Evolutionary conservation across 208 protist species (phyloP), one percentile per base, ranked within the genome.

Genomic region (Acanthamoeba sp.): DNA sequence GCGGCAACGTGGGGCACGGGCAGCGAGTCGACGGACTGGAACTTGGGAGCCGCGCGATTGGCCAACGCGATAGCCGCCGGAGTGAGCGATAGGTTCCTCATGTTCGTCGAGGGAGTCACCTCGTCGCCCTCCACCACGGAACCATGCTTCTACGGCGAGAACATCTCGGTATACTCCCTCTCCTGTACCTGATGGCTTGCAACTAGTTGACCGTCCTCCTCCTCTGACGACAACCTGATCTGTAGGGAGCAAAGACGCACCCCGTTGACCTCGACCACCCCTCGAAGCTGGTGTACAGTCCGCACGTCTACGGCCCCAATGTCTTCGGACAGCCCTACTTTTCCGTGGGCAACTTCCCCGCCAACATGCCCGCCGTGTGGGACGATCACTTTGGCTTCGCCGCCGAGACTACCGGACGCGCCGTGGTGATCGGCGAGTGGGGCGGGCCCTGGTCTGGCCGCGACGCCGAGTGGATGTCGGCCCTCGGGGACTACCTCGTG

Each of bases 401-500:
- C n/a, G n/a, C n/a, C n/a, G n/a, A n/a, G n/a, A n/a, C n/a, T n/a
- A n/a, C n/a, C n/a, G n/a, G n/a, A n/a, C n/a, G n/a, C n/a, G n/a
- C n/a, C n/a, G 62, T n/a, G n/a, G n/a, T n/a, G n/a, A n/a, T n/a
- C n/a, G n/a, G n/a, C n/a, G n/a, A n/a, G n/a, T n/a, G n/a, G 84
- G 87, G 69, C 40, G 93, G 73, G 87, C 91, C 24, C 87, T 95
- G 52, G 59, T 42, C 7, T 4, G 34, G 24, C 52, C 34, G 18
- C 38, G 89, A 94, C 50, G n/a, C 87, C 18, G 1, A 93, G 2
- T 96, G 95, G 95, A 93, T 95, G 64, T 62, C 94, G 52, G 22
- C 22, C 1, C 91, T 96, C 73, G 84, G 88, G 14, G 6, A 29
- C n/a, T 96, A 95, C 40, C 85, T 96, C 14, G 18, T 73, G 9